Base-by-base conservation (phyloP, 2,329 filamentous ascomycete genomes). In the Aspergillus pseudotamarii region DNA sequence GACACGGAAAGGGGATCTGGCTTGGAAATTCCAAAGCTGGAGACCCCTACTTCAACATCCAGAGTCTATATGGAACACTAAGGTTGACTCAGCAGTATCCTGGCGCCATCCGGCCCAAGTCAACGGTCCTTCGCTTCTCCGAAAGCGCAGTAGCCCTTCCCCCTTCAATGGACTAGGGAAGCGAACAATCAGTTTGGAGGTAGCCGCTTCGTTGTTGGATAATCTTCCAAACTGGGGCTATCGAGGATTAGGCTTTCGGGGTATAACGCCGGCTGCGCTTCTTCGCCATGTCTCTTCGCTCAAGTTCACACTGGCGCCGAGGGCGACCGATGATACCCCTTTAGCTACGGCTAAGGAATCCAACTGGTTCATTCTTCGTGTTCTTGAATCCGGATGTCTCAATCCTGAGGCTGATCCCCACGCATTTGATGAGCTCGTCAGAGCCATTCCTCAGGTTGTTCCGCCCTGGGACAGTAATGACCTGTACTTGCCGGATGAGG, bases 101-200 rank as follows among this genome's bases (percentile, higher is more conserved):
- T 80, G 78, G 78, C 75, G 73, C 50, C 70, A 70, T 54, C 74
- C 76, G 19, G 71, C 69, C 23, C 57, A 66, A 50, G 54, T 63
- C 6, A 45, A 61, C 8, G 63, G 59, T 19, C 45, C 59, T 19
- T 63, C 60, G 45, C 28, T 66, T 12, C 58, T 66, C 21, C 59
- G 58, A 54, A 70, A 66, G 45, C 68, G 65, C 21, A 65, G 58
- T n/a, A 62, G 64, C 19, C 60, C 57, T 19, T 46, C 68, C 8
- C 68, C 75, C 3, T 79, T 81, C 63, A 71, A 76, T 34, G 79
- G 80, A n/a, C 75, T 82, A 38, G 80, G 77, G 2, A 64, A 66
- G 48, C 74, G 79, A 57, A 87, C 84, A 0, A 82, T 89, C 68
- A 88, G 86, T 69, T 79, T 80, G 48, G 87, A 89, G 73, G 81